Evolutionary conservation across 2,329 filamentous ascomycete species (phyloP), one percentile per base, ranked within the genome.

Genomic region (Fragosphaeria purpurea): DNA sequence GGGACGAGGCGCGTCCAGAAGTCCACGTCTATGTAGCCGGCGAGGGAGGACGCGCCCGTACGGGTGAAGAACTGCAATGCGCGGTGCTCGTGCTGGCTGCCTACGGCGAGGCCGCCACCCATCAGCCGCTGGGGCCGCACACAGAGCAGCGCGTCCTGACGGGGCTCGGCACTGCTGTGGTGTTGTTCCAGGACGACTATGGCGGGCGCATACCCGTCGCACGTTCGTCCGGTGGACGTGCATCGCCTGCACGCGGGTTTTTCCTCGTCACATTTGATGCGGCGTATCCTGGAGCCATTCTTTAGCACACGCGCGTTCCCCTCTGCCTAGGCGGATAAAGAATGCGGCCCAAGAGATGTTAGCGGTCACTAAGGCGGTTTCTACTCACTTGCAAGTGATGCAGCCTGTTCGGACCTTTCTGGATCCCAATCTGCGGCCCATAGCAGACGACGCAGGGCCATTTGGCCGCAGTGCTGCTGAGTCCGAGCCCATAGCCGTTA

Each of bases 381-480:
- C 22, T 50, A 50, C 48, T 40, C 30, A 50, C 48, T 50, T 50
- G 48, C 48, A 50, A 35, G 42, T 46, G n/a, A 46, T 46, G 38
- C 48, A 46, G 41, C 48, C 43, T 7, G 48, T 50, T 30, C 48
- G 11, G 31, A 46, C 48, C 32, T 50, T 46, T 4, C 48, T 22
- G 8, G n/a, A 31, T n/a, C 48, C 48, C 4, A 50, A 37, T 41
- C 48, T 33, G n/a, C 48, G 6, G 37, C 32, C 38, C 22, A 22
- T 3, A 22, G 22, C 22, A 22, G 22, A 22, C 22, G 22, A 22
- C 22, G 22, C 22, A 22, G 22, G 22, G 22, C 22, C 22, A 22
- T 22, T 22, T 22, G 22, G 22, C 22, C 22, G 22, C 22, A 22
- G 22, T 22, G 22, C 22, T 22, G 22, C 22, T 22, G 22, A 22